Percentiles rank a stretch among this genome's conserved stretches.
phyloP scores from a whole-genome alignment of 306 rosid genomes.

The Inga leiocalycina region DNA sequence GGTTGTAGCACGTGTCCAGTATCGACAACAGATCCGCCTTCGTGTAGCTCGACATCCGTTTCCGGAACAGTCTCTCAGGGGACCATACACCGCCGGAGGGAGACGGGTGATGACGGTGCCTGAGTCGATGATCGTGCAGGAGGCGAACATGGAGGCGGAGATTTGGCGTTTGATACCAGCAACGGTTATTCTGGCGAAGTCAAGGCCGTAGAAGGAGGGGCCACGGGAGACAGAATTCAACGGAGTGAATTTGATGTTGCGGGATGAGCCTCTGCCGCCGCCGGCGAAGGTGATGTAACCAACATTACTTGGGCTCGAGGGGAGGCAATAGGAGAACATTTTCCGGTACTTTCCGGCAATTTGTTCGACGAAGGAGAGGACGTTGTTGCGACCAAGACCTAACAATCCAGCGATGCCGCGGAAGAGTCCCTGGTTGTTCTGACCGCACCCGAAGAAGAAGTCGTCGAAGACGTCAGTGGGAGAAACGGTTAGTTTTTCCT shows the following conservation, averaged over 20 bases:
- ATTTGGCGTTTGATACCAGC: neutral
- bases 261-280: neutral
- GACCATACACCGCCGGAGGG: neutral
- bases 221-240: neutral
- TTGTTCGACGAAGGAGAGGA: neutral
- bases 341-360: neutral
- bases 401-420: neutral
- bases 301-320: neutral
- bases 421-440: neutral
- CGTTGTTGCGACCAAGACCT: neutral
- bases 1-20: neutral
- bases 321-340: neutral
- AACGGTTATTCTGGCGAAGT: neutral
- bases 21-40: neutral
- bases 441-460: neutral
- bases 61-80: neutral
- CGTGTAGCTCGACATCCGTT: neutral
- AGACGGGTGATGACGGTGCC: neutral
- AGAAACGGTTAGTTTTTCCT: neutral
- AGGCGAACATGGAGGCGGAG: neutral
- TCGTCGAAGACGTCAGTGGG: neutral
- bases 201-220: neutral
- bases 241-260: neutral
- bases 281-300: neutral
- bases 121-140: neutral